Evolutionary conservation across 768 basidiomycete species (phyloP).

Genomic region (Botryobasidium botryosum): DNA sequence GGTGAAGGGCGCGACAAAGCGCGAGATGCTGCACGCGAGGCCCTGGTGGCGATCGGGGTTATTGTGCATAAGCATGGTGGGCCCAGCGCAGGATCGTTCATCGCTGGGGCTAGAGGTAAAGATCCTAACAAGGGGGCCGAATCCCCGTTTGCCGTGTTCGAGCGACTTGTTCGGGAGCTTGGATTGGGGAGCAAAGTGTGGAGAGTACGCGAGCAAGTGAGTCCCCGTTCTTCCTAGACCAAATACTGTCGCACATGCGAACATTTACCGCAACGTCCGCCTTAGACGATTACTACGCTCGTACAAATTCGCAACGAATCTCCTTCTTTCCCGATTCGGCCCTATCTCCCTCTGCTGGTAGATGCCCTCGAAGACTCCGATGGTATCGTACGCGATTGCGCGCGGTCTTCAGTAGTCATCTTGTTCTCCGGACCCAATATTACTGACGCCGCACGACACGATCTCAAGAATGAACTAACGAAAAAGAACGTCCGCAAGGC

Average conservation of each 20-base stretch:
- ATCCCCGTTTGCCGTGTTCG: conserved; percentile 51
- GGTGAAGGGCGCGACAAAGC: conserved; percentile 59
- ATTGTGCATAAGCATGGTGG: conserved; percentile 46
- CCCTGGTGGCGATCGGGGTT: conserved; percentile 56
- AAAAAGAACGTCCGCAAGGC: conserved; percentile 77
- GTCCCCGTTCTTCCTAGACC: conserved; percentile 19
- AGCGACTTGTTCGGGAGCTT: conserved; percentile 49
- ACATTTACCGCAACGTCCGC: no score
- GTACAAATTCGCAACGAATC: conserved; percentile 57
- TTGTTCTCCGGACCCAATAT: conserved; percentile 75
- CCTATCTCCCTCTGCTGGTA: conserved; percentile 65
- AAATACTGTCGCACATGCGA: no score
- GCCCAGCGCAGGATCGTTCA: conserved; percentile 26
- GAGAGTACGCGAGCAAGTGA: conserved; percentile 74
- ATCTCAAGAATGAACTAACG: conserved; percentile 81
- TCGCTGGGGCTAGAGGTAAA: conserved; percentile 23
- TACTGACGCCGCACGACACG: conserved; percentile 72
- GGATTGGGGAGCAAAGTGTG: conserved; percentile 70
- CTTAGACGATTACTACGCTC: conserved; percentile 39
- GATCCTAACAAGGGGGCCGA: conserved; percentile 37
- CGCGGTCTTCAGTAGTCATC: conserved; percentile 61
- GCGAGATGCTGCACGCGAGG: conserved; percentile 58
- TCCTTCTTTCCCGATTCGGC: conserved; percentile 60
- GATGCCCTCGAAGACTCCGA: conserved; percentile 83
- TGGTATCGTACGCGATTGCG: conserved; percentile 72